Evolutionary conservation across 192 early-diverging fungal species (phyloP), one percentile per base, ranked within the genome.

Genomic region (Kappamyces sp.): DNA sequence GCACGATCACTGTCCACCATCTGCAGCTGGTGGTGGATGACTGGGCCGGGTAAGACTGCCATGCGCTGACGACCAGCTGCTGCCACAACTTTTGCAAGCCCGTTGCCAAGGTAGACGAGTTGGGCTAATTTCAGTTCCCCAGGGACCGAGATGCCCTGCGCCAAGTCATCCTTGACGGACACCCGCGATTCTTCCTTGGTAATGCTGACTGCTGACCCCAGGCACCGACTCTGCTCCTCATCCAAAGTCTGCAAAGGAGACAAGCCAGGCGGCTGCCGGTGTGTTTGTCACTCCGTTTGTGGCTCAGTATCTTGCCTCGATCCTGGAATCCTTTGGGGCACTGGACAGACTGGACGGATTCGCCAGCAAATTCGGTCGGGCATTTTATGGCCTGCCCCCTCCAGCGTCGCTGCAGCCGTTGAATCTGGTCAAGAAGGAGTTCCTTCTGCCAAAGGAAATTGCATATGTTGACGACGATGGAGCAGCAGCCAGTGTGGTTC

Each of bases 41-140:
- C 71, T 98, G 96, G 96, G 96, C 96, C 34, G 96, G 94, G 3
- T 23, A 23, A 23, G 23, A 23, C 23, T 23, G 23, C 23, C 23
- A 23, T 23, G 23, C 23, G 23, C 23, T 23, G 23, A 23, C 23
- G 23, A 23, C 23, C 23, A 23, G 23, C 23, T 84, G 91, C 63
- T 86, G 86, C 55, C 96, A 98, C 64, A 83, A 93, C 70, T 98
- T 92, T 71, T 98, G 96, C 79, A 98, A 98, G 74, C 96, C 96
- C 35, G 96, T 98, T 23, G 96, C 96, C 35, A 98, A 98, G 23
- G 23, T 23, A 23, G 23, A 23, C 23, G 23, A 23, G 23, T 23
- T 23, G 23, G 23, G 23, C 23, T 23, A 23, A 23, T 23, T 23
- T 23, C 23, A 23, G 74, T 94, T 75, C 66, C 93, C 91, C 7